Evolutionary conservation across 2,329 filamentous ascomycete species (phyloP).

Genomic region (Aphanoascus verrucosus): DNA sequence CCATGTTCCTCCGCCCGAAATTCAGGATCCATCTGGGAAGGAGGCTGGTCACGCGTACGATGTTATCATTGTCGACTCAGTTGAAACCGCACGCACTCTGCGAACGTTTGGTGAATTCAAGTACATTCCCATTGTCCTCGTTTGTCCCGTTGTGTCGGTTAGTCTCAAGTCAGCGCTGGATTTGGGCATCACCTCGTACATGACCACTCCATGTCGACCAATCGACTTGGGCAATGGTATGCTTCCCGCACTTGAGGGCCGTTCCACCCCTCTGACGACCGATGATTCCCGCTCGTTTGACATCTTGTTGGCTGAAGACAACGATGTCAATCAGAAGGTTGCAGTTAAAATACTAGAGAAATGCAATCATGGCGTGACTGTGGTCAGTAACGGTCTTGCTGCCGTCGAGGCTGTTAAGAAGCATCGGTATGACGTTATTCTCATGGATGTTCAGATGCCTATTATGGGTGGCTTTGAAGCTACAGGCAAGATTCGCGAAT

Average conservation of each 20-base stretch:
- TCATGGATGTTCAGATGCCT: constrained; percentile 99
- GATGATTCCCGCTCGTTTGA: constrained; percentile 94
- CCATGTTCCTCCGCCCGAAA: constrained; percentile 50
- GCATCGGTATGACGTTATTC: constrained; percentile 87
- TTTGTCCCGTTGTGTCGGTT: constrained; percentile 81
- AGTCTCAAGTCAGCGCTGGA: constrained; percentile 89
- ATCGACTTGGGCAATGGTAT: constrained; percentile 95
- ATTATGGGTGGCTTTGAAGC: constrained; percentile 99
- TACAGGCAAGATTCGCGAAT: constrained; percentile 91
- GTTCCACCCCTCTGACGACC: constrained; percentile 78
- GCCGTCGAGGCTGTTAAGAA: constrained; percentile 86
- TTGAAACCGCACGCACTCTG: constrained; percentile 75
- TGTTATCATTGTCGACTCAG: constrained; percentile 90
- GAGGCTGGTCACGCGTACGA: constrained; percentile 60
- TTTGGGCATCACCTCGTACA: constrained; percentile 95
- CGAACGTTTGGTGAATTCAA: constrained; percentile 90
- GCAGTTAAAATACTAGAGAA: constrained; percentile 96
- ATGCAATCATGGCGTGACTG: constrained; percentile 60
- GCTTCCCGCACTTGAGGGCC: constrained; percentile 86
- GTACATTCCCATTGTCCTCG: constrained; percentile 87
- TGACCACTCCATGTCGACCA: constrained; percentile 90
- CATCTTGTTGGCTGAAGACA: constrained; percentile 91
- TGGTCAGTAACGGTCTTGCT: constrained; percentile 89
- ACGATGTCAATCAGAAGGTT: constrained; percentile 89
- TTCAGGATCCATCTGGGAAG: constrained; percentile 41